phyloP scores from a whole-genome alignment of 371 early-diverging fungal genomes.

The Lichtheimia corymbifera region DNA sequence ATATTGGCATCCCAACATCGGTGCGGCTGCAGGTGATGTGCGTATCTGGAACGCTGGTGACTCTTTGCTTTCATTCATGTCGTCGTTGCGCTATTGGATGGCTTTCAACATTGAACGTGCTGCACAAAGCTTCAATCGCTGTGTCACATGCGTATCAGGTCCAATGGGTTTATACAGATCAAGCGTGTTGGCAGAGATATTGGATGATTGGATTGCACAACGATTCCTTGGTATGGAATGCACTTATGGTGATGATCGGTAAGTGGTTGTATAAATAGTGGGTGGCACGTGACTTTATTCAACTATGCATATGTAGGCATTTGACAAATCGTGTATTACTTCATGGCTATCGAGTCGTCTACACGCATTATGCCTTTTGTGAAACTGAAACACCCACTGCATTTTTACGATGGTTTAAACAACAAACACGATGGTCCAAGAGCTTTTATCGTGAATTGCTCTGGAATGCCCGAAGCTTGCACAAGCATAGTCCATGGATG shows the following conservation, averaged over 20 bases:
- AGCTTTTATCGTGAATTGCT: conserved; percentile 68
- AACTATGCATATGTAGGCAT: conserved; percentile 30
- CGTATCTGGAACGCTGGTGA: conserved; percentile 62
- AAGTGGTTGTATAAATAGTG: not conserved
- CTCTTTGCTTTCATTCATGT: conserved; percentile 55
- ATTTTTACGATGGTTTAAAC: conserved; percentile 66
- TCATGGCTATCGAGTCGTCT: conserved; percentile 57
- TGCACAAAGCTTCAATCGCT: conserved; percentile 62
- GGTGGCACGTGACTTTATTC: not conserved
- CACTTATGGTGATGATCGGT: conserved; percentile 71
- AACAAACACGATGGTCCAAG: conserved; percentile 72
- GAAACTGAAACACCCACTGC: conserved; percentile 65
- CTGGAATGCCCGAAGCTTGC: conserved; percentile 56
- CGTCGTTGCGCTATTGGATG: conserved; percentile 69
- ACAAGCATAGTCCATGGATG: conserved; percentile 69
- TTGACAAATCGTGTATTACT: conserved; percentile 62
- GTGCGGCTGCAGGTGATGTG: conserved; percentile 69
- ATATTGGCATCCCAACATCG: conserved; percentile 52
- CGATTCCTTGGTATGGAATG: conserved; percentile 62
- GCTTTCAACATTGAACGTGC: conserved; percentile 73
- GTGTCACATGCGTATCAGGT: conserved; percentile 71
- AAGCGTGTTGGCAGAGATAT: conserved; percentile 48
- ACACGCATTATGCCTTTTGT: conserved; percentile 63
- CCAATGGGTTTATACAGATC: conserved; percentile 66
- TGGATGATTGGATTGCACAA: conserved; percentile 64